Conservation (phyloP, 129 eudicot genomes). For the Artemisia tridentata region DNA sequence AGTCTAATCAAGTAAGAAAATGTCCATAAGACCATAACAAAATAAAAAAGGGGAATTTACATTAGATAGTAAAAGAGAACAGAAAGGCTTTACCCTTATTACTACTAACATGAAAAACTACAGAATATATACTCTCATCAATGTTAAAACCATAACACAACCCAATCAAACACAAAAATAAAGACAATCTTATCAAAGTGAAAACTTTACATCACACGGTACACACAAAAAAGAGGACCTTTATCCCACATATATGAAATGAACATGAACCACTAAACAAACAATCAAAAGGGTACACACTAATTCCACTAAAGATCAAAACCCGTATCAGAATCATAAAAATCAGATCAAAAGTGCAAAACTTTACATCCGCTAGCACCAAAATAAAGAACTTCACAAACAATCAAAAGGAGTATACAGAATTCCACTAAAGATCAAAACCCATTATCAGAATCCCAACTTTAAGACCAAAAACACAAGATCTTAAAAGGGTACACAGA, state of each 20-base stretch:
- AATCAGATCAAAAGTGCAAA: background rate
- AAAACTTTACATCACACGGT: background rate
- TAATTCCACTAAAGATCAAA: slow-evolving; percentile 2
- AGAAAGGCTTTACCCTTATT: too few species aligned
- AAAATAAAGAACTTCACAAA: background rate
- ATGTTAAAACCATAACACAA: too few species aligned
- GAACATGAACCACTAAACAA: background rate
- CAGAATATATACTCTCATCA: too few species aligned
- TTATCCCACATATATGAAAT: background rate
- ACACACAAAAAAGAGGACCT: background rate
- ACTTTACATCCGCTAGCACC: background rate
- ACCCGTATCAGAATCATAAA: background rate
- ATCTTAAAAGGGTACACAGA: background rate
- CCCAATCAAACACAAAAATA: too few species aligned
- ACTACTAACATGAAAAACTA: too few species aligned
- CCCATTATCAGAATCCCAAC: background rate
- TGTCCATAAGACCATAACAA: slow-evolving; percentile 1
- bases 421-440: slow-evolving; percentile 5
- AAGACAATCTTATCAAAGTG: too few species aligned
- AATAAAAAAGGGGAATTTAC: too few species aligned
- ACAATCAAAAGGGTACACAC: slow-evolving; percentile 2
- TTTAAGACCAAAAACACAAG: background rate
- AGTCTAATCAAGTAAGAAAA: slow-evolving; percentile 14
- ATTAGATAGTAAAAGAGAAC: too few species aligned
- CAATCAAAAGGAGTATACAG: slow-evolving; percentile 19